phyloP scores from a whole-genome alignment of 2,329 filamentous ascomycete genomes.

The Cytospora leucostoma region DNA sequence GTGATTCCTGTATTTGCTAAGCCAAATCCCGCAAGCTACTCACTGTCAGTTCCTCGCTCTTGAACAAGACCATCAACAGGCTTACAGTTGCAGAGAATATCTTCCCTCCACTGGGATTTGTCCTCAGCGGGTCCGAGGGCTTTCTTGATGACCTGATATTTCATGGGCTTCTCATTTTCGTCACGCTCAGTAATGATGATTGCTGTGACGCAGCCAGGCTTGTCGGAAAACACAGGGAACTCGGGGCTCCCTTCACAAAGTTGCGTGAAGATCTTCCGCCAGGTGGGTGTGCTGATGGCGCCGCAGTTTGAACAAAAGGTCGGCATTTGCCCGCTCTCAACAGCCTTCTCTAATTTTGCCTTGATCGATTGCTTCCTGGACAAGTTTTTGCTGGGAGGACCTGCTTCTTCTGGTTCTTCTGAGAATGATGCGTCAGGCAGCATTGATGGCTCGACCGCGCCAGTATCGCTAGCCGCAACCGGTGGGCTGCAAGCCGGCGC shows the following conservation, averaged over 20 bases:
- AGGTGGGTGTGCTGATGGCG: slow-evolving; percentile 92
- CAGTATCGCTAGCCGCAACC: slow-evolving; percentile 52
- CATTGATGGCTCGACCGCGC: slow-evolving; percentile 35
- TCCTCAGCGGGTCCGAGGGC: slow-evolving; percentile 62
- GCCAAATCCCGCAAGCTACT: slow-evolving; percentile 86
- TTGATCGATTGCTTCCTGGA: slow-evolving; percentile 64
- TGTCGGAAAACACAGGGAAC: slow-evolving; percentile 70
- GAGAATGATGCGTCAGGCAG: slow-evolving; percentile 39
- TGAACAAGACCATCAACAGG: slow-evolving; percentile 32
- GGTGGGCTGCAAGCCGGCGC: slow-evolving; percentile 34
- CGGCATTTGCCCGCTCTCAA: slow-evolving; percentile 81
- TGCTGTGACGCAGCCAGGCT: slow-evolving; percentile 72
- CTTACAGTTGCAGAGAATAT: slow-evolving; percentile 85
- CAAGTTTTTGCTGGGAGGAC: slow-evolving; percentile 63
- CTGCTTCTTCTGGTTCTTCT: slow-evolving; percentile 41
- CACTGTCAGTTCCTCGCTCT: slow-evolving; percentile 34
- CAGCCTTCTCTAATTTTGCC: slow-evolving; percentile 60
- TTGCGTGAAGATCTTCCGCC: slow-evolving; percentile 90
- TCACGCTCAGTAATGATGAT: slow-evolving; percentile 69
- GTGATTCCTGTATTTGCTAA: slow-evolving; percentile 83
- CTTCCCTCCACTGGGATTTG: slow-evolving; percentile 67
- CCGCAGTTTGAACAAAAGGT: slow-evolving; percentile 92
- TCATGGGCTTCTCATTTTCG: slow-evolving; percentile 60
- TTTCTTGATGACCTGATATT: slow-evolving; percentile 80
- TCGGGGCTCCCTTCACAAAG: slow-evolving; percentile 69